A percentile compares a stretch with the other conserved stretches of the same genome.
Conservation (phyloP, 176 grass and related monocot species). For the Zea luxurians region DNA sequence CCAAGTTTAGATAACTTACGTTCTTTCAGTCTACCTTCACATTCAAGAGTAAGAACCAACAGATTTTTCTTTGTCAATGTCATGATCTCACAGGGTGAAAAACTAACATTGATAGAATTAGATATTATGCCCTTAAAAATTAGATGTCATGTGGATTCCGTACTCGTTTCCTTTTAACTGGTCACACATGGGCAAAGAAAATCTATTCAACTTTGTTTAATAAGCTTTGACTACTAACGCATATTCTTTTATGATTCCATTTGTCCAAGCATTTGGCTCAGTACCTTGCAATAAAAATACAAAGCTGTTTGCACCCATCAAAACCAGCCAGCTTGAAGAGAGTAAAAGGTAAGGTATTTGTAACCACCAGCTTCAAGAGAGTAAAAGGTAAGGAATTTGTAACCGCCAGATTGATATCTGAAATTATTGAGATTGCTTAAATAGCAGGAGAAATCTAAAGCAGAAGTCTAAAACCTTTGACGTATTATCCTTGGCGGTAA, state of each 20-base stretch:
- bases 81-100: neutral
- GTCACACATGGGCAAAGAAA: neutral
- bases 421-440: neutral
- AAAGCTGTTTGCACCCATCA: conserved; percentile 8
- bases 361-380: neutral
- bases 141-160: neutral
- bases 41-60: neutral
- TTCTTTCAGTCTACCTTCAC: conserved; percentile 29
- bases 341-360: neutral
- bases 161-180: conserved; percentile 1
- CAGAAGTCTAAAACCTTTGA: neutral
- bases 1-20: conserved; percentile 25
- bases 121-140: neutral
- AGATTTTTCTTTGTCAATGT: neutral
- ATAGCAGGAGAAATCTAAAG: neutral
- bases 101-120: neutral
- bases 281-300: neutral
- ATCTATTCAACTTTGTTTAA: neutral
- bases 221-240: neutral
- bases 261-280: conserved; percentile 9
- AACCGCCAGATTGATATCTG: conserved; percentile 5
- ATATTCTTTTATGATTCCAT: neutral
- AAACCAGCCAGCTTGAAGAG: conserved; percentile 7
- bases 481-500: neutral
- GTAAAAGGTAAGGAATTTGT: neutral